phyloP scores from a whole-genome alignment of 2,329 filamentous ascomycete genomes.

The Amauroascus verrucosus region DNA sequence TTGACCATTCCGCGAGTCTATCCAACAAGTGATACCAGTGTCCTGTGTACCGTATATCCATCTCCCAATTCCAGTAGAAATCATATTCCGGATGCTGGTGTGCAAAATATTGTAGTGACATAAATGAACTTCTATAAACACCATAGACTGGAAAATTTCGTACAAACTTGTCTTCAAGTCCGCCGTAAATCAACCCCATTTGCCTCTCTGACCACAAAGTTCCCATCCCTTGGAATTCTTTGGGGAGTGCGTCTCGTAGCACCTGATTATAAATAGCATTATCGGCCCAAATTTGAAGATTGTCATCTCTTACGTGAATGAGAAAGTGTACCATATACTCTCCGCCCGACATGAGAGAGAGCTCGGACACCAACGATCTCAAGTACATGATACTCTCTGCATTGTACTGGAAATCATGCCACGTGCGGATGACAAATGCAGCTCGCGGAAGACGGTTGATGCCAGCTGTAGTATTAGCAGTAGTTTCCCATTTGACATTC shows the following conservation, averaged over 20 bases:
- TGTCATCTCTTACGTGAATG: slow-evolving; percentile 71
- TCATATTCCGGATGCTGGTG: slow-evolving; percentile 82
- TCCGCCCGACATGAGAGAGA: slow-evolving; percentile 65
- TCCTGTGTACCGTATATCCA: slow-evolving; percentile 82
- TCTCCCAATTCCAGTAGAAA: slow-evolving; percentile 91
- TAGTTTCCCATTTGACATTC: slow-evolving; percentile 7
- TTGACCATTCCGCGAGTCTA: slow-evolving; percentile 59
- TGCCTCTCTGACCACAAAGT: slow-evolving; percentile 91
- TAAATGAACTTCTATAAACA: slow-evolving; percentile 82
- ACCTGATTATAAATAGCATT: slow-evolving; percentile 61
- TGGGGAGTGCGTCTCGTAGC: slow-evolving; percentile 59
- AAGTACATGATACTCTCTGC: slow-evolving; percentile 69
- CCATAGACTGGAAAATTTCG: slow-evolving; percentile 72
- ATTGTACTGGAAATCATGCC: slow-evolving; percentile 69
- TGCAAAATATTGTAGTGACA: slow-evolving; percentile 92
- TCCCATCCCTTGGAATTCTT: slow-evolving; percentile 79
- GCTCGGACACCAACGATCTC: slow-evolving; percentile 68
- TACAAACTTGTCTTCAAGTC: slow-evolving; percentile 66
- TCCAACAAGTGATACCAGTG: slow-evolving; percentile 70
- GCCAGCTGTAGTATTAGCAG: slow-evolving; percentile 4
- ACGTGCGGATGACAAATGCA: slow-evolving; percentile 69
- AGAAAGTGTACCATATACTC: slow-evolving; percentile 78
- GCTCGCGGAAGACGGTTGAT: slow-evolving; percentile 44
- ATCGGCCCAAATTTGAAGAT: slow-evolving; percentile 72
- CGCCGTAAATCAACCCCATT: slow-evolving; percentile 83